Base-by-base conservation (phyloP, 2,329 filamentous ascomycete species). In the Fusarium setosum region DNA sequence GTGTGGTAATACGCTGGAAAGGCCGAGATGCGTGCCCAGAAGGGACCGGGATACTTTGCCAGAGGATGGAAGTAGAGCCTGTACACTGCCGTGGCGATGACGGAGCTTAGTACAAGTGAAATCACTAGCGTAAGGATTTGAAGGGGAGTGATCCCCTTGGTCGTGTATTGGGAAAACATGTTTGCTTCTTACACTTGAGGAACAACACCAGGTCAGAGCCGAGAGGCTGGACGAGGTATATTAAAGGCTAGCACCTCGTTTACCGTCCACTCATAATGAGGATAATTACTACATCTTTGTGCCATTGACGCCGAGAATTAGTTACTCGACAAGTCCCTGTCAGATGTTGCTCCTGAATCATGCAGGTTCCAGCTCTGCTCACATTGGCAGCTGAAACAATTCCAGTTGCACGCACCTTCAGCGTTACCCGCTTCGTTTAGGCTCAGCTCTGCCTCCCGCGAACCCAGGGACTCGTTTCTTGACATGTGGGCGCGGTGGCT, bases 1-100 rank as follows among this genome's bases (percentile, higher is more conserved):
- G 68, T 68, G 32, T 71, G 69, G n/a, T 49, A 59, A 18, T 66
- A 65, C 6, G 66, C 55, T 20, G 66, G 66, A 6, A 65, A 59
- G n/a, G 58, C 65, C 7, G 65, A 67, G 15, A 86, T 81, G 50
- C 79, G 80, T 23, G 77, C 84, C 81, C 82, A 86, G 67, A 86
- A 87, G 1, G 83, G 82, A 4, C 85, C 85, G 1, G 84, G 84
- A 62, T 86, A 87, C 29, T 78, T 76, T 17, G 79, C 73, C 5
- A 88, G 74, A 11, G 85, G 83, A 59, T 86, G 83, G 49, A 86
- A 83, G 73, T 83, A 84, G 32, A 67, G 40, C 6, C 64, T 60
- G 26, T 67, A 67, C 17, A 67, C 23, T 2, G 38, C 20, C 4
- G 49, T 21, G 6, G 37, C 47, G 8, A 56, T 8, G 9, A 50